A percentile compares a stretch with the other conserved stretches of the same genome.
Evolutionary conservation across 1,139 yeast genomes (phyloP).

Genomic region (Geotrichum restrictum): DNA sequence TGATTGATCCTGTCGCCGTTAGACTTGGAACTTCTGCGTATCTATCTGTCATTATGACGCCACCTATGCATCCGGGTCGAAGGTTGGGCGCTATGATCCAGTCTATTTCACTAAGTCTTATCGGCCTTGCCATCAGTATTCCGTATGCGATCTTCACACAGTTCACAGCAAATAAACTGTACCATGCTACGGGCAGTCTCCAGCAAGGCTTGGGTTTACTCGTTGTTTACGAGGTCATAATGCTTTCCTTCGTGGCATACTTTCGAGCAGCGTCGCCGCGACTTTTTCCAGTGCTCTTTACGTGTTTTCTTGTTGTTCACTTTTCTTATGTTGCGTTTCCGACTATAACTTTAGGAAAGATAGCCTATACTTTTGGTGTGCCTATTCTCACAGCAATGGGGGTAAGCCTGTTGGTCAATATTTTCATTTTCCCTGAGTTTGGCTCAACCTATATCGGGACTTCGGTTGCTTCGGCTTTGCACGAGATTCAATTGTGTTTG

Average conservation of each 20-base stretch:
- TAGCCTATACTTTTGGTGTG: slow-evolving; percentile 40
- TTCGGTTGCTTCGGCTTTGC: slow-evolving; percentile 41
- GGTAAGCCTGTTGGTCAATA: slow-evolving; percentile 43
- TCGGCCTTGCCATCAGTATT: slow-evolving; percentile 45
- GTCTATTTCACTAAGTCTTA: slow-evolving; percentile 40
- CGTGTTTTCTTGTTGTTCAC: slow-evolving; percentile 48
- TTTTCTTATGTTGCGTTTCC: slow-evolving; percentile 44
- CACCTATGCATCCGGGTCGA: slow-evolving; percentile 49
- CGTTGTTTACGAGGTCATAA: slow-evolving; percentile 45
- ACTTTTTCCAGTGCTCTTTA: slow-evolving; percentile 46
- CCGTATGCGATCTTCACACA: slow-evolving; percentile 45
- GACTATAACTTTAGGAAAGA: slow-evolving; percentile 32
- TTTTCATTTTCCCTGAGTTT: slow-evolving; percentile 48
- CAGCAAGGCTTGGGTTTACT: slow-evolving; percentile 44
- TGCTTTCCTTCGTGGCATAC: slow-evolving; percentile 49
- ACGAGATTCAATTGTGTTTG: slow-evolving; percentile 42
- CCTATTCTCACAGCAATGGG: slow-evolving; percentile 48
- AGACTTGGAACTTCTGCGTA: slow-evolving; percentile 44
- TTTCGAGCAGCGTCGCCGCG: slow-evolving; percentile 47
- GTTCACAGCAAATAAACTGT: slow-evolving; percentile 42
- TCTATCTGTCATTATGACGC: slow-evolving; percentile 45
- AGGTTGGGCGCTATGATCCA: slow-evolving; percentile 49
- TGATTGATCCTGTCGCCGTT: slow-evolving; percentile 39
- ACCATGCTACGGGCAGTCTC: slow-evolving; percentile 7
- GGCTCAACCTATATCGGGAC: slow-evolving; percentile 49